These are phyloP conservation scores for Alopecurus myosuroides DNA, from an alignment of 176 grass and related monocot species.

Conservation along the genomic window DNA sequence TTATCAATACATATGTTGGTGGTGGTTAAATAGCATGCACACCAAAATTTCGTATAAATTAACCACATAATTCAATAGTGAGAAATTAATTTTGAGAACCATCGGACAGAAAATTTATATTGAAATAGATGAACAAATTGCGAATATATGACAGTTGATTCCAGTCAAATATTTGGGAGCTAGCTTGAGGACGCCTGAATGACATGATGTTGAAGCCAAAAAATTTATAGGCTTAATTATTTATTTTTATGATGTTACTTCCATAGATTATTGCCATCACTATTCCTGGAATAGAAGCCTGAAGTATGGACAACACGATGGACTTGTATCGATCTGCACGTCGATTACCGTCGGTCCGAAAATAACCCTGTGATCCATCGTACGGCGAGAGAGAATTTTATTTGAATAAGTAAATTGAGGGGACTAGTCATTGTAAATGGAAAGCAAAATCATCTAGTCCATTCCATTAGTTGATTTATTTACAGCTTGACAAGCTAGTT, in stretches of 20 bases:
- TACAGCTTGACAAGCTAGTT: background rate
- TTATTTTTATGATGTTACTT: background rate
- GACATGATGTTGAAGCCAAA: background rate
- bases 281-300: background rate
- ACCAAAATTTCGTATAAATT: too few relatives aligned
- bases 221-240: background rate
- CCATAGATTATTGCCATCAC: background rate
- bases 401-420: constrained; percentile 1
- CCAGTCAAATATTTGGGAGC: background rate
- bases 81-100: too few relatives aligned
- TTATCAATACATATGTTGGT: too few relatives aligned
- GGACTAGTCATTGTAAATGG: background rate
- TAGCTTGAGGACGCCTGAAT: background rate
- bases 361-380: background rate
- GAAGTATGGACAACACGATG: background rate
- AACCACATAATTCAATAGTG: too few relatives aligned
- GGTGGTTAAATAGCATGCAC: too few relatives aligned
- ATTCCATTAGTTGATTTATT: background rate
- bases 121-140: too few relatives aligned
- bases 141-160: background rate
- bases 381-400: background rate
- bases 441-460: background rate
- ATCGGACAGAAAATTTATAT: too few relatives aligned
- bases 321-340: background rate
- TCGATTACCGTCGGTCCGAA: background rate